Conservation (phyloP, 148 eudicot species). For the Linanthus parryae region DNA sequence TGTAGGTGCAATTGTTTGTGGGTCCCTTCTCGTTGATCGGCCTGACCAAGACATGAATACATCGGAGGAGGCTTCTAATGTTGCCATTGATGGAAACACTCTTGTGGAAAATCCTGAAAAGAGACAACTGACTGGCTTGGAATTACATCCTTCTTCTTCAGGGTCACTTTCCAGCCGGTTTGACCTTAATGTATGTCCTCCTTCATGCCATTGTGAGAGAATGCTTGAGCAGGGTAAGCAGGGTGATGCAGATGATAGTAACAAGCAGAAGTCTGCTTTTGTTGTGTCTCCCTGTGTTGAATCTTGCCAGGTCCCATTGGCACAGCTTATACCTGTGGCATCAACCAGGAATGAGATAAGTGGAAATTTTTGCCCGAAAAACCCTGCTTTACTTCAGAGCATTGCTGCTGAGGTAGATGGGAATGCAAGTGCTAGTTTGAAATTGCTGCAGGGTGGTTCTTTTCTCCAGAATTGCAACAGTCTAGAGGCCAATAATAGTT, state of each 20-base stretch:
- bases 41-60: slow-evolving; percentile 5
- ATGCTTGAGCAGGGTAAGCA: no score
- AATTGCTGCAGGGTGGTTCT: slow-evolving; percentile 16
- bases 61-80: slow-evolving; percentile 6
- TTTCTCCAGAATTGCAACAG: slow-evolving; percentile 43
- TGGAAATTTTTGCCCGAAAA: slow-evolving; percentile 21
- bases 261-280: slow-evolving; percentile 14
- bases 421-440: slow-evolving; percentile 15
- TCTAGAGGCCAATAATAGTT: slow-evolving; percentile 18
- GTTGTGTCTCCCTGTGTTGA: slow-evolving; percentile 16
- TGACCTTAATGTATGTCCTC: slow-evolving; percentile 7
- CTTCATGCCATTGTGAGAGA: no score
- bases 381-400: slow-evolving; percentile 13
- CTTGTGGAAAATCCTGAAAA: slow-evolving; percentile 2
- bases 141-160: no score
- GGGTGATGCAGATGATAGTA: no score
- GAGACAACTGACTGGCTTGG: no score
- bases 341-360: slow-evolving; percentile 25
- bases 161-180: no score
- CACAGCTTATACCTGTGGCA: slow-evolving; percentile 27
- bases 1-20: no score
- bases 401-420: slow-evolving; percentile 21
- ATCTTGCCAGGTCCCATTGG: slow-evolving; percentile 21
- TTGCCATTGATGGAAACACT: slow-evolving; percentile 11
- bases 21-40: no score